These are phyloP conservation scores for Triangularia verruculosa DNA, from an alignment of 2,329 filamentous ascomycete species.

Conservation along the genomic window DNA sequence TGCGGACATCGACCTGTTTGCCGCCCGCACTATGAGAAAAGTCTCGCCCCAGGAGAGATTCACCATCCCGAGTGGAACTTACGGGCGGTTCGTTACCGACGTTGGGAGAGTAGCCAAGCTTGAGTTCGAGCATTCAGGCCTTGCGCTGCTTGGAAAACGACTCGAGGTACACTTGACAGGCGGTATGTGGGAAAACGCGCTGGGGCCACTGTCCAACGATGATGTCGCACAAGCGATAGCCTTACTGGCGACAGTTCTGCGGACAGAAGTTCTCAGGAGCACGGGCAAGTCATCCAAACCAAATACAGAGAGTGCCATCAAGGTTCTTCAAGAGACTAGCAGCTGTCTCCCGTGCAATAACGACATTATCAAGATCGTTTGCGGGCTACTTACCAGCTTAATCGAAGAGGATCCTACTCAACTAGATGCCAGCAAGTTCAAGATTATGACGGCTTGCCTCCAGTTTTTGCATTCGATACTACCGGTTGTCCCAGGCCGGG, in stretches of 20 bases:
- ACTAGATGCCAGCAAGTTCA: slow-evolving; percentile 62
- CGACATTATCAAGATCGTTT: slow-evolving; percentile 78
- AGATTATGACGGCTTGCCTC: slow-evolving; percentile 67
- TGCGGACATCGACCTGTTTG: slow-evolving; percentile 62
- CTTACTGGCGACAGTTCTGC: slow-evolving; percentile 69
- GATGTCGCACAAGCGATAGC: slow-evolving; percentile 71
- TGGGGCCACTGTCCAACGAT: slow-evolving; percentile 55
- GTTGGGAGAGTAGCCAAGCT: slow-evolving; percentile 71
- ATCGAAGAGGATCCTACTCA: slow-evolving; percentile 56
- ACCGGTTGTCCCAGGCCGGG: slow-evolving; percentile 71
- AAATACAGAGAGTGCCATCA: slow-evolving; percentile 37
- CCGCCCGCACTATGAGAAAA: slow-evolving; percentile 44
- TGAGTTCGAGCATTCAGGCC: slow-evolving; percentile 75
- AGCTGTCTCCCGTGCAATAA: slow-evolving; percentile 54
- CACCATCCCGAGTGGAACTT: slow-evolving; percentile 62
- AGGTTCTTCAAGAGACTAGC: slow-evolving; percentile 57
- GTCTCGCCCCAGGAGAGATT: slow-evolving; percentile 50
- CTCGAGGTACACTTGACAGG: slow-evolving; percentile 65
- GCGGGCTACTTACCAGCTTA: slow-evolving; percentile 76
- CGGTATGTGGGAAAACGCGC: slow-evolving; percentile 50
- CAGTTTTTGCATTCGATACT: slow-evolving; percentile 76
- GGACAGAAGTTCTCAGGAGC: slow-evolving; percentile 45
- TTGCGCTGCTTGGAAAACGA: slow-evolving; percentile 75
- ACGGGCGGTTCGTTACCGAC: slow-evolving; percentile 73
- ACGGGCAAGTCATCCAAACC: slow-evolving; percentile 23